Evolutionary conservation across 2,329 filamentous ascomycete genomes (phyloP).

Genomic region (Thielaviopsis ethacetica): DNA sequence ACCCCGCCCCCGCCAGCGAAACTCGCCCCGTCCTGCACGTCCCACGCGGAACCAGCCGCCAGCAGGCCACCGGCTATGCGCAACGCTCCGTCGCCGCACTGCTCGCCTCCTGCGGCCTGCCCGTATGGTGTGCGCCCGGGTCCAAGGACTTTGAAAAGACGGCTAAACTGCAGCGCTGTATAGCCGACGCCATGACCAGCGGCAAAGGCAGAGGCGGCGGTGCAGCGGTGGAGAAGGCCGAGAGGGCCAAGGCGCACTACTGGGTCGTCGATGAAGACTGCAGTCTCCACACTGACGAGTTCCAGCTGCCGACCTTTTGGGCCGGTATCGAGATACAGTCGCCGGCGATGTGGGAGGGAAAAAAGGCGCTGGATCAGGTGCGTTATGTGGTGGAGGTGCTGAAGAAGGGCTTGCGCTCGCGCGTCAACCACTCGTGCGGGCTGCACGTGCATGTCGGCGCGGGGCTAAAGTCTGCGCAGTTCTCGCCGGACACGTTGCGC

Average conservation of each 20-base stretch:
- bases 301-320: constrained; percentile 12
- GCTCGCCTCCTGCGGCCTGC: constrained; percentile 15
- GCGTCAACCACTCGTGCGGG: constrained; percentile 20
- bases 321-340: constrained; percentile 19
- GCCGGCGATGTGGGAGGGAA: constrained; percentile 19
- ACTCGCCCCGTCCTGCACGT: background rate
- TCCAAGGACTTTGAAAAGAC: background rate
- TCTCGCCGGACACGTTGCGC: constrained; percentile 17
- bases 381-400: constrained; percentile 19
- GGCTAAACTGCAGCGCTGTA: no score
- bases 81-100: constrained; percentile 13
- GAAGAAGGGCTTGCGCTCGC: constrained; percentile 18
- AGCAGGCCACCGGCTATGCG: background rate
- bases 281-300: background rate
- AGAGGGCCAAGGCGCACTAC: background rate
- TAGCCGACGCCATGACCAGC: background rate
- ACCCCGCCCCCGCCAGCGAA: constrained; percentile 3
- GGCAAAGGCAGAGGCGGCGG: background rate
- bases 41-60: background rate
- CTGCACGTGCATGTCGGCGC: constrained; percentile 23
- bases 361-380: constrained; percentile 18
- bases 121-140: constrained; percentile 9
- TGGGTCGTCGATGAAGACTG: background rate
- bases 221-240: background rate
- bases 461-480: constrained; percentile 16